Percentiles rank a stretch among this genome's conserved stretches.
phyloP scores from a whole-genome alignment of 2,329 filamentous ascomycete species.

The Ceratocystis ficicola region DNA sequence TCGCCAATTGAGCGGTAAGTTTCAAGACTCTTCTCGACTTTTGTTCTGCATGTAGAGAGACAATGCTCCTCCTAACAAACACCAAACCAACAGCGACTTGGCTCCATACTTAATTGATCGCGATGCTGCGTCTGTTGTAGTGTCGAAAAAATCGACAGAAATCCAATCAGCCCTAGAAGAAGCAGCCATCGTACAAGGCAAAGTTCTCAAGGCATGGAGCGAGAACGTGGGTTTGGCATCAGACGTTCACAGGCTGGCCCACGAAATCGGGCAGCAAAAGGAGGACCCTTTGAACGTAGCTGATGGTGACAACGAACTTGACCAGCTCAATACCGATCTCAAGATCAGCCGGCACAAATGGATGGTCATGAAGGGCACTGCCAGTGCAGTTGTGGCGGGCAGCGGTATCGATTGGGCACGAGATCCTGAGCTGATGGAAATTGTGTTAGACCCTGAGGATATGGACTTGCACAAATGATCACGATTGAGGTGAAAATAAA shows the following conservation, averaged over 20 bases:
- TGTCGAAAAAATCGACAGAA: slow-evolving; percentile 47
- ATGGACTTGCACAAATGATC: background rate
- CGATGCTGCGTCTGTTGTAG: slow-evolving; percentile 51
- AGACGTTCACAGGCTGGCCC: slow-evolving; percentile 51
- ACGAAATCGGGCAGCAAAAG: slow-evolving; percentile 42
- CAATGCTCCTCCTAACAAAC: background rate
- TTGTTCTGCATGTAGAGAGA: background rate
- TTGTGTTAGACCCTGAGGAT: slow-evolving; percentile 58
- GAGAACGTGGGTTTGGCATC: slow-evolving; percentile 52
- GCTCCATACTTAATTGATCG: slow-evolving; percentile 53
- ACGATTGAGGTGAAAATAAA: background rate
- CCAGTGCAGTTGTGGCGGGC: slow-evolving; percentile 66
- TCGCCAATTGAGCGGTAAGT: slow-evolving; percentile 56
- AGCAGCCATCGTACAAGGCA: slow-evolving; percentile 45
- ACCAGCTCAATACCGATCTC: slow-evolving; percentile 45
- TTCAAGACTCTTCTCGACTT: background rate
- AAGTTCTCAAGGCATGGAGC: slow-evolving; percentile 43
- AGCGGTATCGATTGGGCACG: slow-evolving; percentile 73
- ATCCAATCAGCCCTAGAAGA: slow-evolving; percentile 40
- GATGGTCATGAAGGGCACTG: slow-evolving; percentile 64
- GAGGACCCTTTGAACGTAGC: slow-evolving; percentile 43
- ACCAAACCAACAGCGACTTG: slow-evolving; percentile 43
- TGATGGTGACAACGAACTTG: slow-evolving; percentile 43
- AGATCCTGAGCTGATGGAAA: slow-evolving; percentile 52
- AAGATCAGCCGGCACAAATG: slow-evolving; percentile 53